Evolutionary conservation across 345 rosid genomes (phyloP).

Genomic region (Schrenkiella parvula): DNA sequence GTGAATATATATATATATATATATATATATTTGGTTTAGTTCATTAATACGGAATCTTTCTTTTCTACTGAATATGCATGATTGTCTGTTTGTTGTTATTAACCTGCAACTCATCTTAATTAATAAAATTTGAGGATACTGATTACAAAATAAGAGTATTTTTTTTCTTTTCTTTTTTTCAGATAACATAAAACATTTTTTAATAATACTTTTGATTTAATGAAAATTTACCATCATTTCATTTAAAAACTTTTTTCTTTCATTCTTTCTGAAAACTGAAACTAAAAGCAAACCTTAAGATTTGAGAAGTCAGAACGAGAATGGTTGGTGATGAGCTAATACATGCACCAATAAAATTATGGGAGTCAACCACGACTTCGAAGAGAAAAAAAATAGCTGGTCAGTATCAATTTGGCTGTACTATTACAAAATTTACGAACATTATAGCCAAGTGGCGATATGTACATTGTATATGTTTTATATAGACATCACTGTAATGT

Average conservation of each 20-base stretch:
- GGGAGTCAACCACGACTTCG: constrained; percentile 5
- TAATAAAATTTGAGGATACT: background rate
- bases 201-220: background rate
- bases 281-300: background rate
- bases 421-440: background rate
- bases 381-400: background rate
- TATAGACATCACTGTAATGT: background rate
- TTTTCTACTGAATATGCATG: background rate
- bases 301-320: constrained; percentile 3
- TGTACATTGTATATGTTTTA: background rate
- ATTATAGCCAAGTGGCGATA: constrained; percentile 2
- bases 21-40: no score
- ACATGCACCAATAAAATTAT: constrained; percentile 8
- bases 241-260: no score
- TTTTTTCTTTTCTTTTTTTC: background rate
- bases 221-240: background rate
- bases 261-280: background rate
- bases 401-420: constrained; percentile 12
- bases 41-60: no score
- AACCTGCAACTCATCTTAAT: background rate
- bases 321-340: constrained; percentile 19
- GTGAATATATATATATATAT: no score
- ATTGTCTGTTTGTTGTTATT: background rate
- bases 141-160: background rate
- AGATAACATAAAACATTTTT: background rate